Evolutionary conservation across 78 protist species (phyloP).

Genomic region (Bigelowiella natans): DNA sequence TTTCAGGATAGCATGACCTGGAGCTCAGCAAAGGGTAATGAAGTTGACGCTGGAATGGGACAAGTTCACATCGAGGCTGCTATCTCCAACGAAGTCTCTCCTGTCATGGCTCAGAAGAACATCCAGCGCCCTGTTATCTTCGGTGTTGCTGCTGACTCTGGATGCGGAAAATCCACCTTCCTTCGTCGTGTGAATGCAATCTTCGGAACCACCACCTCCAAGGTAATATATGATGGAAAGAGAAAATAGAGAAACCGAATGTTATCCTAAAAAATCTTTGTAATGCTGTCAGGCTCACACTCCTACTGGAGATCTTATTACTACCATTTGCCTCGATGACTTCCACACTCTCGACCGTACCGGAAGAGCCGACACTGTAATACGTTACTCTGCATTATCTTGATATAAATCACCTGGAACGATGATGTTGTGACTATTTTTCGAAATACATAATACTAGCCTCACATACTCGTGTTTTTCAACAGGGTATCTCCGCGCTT

Average conservation of each 20-base stretch:
- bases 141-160: slow-evolving; percentile 38
- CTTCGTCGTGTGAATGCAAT: slow-evolving; percentile 26
- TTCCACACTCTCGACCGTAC: slow-evolving; percentile 32
- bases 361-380: neutral
- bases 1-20: neutral
- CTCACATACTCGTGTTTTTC: neutral
- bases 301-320: slow-evolving; percentile 20
- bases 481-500: slow-evolving; percentile 29
- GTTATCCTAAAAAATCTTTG: neutral
- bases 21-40: neutral
- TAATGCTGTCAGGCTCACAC: slow-evolving; percentile 39
- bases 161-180: slow-evolving; percentile 44
- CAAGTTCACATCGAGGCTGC: neutral
- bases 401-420: neutral
- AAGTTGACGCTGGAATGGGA: neutral
- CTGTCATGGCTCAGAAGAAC: neutral
- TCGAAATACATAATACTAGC: too few species aligned
- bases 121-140: slow-evolving; percentile 7
- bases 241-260: neutral
- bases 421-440: neutral
- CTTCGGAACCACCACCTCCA: slow-evolving; percentile 22
- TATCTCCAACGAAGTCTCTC: neutral
- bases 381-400: neutral
- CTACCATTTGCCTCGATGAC: slow-evolving; percentile 46
- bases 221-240: neutral